Evolutionary conservation across 495 filamentous ascomycete genomes (phyloP), one percentile per base, ranked within the genome.

Genomic region (Penicillium subrubescens): DNA sequence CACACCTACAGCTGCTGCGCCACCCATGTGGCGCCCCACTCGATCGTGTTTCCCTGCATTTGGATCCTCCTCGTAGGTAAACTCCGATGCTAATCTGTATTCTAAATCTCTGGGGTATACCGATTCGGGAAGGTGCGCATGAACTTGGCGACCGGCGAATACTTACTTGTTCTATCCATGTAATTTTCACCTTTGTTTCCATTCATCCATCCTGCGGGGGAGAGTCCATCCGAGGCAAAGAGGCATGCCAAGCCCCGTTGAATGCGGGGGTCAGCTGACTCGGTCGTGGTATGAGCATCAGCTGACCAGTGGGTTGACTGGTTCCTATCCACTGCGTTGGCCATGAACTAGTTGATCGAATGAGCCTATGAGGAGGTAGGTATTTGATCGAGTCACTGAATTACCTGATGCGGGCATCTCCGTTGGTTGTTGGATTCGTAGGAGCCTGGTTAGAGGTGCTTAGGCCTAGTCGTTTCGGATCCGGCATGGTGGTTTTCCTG

Each of bases 1-100:
- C 61, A 63, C 61, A 27, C 11, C 21, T 50, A 33, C 35, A 17
- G 48, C 25, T 52, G 62, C 62, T 64, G 62, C 62, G 62, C 62
- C 62, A 64, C 62, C 62, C 59, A 55, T 48, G 56, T 54, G 48
- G 57, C 34, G 11, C 44, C 21, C 44, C 44, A 23, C 44, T 48
- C 10, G 44, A 48, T 48, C 21, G 44, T 10, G 11, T 10, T 44
- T 46, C 37, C 14, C 57, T 57, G 31, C 53, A 14, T 8, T 50
- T 50, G 4, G 3, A 10, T 12, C 14, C 5, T 48, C 19, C 21
- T 48, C 44, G 21, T 48, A 19, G 43, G 43, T 19, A 21, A 21
- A 21, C 25, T 35, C 33, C 29, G 29, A 44, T n/a, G 8, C n/a
- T 8, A 23, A 11, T 34, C 54, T 57, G 31, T 50, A 57, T 60